phyloP scores from a whole-genome alignment of 2,329 filamentous ascomycete species.

The Raffaelea deltoideospora region DNA sequence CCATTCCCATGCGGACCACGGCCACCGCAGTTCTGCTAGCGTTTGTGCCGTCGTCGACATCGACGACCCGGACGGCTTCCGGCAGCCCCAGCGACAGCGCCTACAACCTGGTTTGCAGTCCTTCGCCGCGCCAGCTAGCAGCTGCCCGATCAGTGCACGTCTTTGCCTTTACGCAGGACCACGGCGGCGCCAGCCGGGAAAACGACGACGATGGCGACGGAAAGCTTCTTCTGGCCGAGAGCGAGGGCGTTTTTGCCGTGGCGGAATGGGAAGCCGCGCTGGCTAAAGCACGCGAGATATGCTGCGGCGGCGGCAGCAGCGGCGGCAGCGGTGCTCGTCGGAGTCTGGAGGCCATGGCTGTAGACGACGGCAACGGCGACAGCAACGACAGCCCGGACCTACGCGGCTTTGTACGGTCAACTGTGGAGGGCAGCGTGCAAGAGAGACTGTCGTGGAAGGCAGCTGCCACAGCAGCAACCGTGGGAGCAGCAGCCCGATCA shows the following conservation, averaged over 20 bases:
- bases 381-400: slow-evolving; percentile 30
- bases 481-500: too few species aligned
- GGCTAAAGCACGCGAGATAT: slow-evolving; percentile 48
- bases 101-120: slow-evolving; percentile 36
- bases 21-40: slow-evolving; percentile 51
- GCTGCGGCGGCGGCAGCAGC: slow-evolving; percentile 26
- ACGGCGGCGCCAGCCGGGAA: too few species aligned
- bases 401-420: slow-evolving; percentile 45
- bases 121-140: slow-evolving; percentile 46
- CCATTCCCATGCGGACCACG: slow-evolving; percentile 63
- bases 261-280: slow-evolving; percentile 61
- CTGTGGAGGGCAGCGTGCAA: slow-evolving; percentile 38
- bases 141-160: slow-evolving; percentile 60
- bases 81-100: too few species aligned
- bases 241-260: slow-evolving; percentile 62
- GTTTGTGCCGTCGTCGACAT: slow-evolving; percentile 44
- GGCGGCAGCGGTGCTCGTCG: slow-evolving; percentile 20
- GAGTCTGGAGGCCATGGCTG: too few species aligned
- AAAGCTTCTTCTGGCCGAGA: slow-evolving; percentile 66
- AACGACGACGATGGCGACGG: too few species aligned
- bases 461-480: too few species aligned
- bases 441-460: slow-evolving; percentile 41
- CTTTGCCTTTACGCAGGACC: slow-evolving; percentile 59
- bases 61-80: too few species aligned
- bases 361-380: slow-evolving; percentile 31